These are phyloP conservation scores for Entophlyctis helioformis DNA, from an alignment of 192 early-diverging fungal species.

Conservation along the genomic window DNA sequence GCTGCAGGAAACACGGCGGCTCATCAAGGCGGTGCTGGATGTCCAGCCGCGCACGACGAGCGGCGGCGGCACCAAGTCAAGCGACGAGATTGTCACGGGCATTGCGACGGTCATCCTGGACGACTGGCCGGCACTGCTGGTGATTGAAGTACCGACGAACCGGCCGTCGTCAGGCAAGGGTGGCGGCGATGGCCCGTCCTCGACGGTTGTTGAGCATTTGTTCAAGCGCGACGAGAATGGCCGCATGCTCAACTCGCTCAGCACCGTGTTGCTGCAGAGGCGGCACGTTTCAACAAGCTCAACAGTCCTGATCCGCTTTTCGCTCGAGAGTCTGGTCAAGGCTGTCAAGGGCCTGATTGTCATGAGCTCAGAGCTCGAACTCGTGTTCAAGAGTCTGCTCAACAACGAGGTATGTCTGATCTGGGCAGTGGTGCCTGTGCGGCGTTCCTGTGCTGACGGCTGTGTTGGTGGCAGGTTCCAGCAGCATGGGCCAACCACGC, in stretches of 20 bases:
- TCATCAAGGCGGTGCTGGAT: constrained; percentile 41
- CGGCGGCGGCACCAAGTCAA: constrained; percentile 28
- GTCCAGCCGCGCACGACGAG: constrained; percentile 36
- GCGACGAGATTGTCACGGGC: constrained; percentile 37
- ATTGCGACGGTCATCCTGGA: constrained; percentile 35
- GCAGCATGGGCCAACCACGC: constrained; percentile 32
- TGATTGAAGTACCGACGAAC: constrained; percentile 24
- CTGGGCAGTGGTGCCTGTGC: neutral
- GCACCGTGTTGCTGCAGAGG: constrained; percentile 39
- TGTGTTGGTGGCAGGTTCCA: constrained; percentile 23
- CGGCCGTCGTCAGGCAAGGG: neutral
- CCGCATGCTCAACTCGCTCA: constrained; percentile 44
- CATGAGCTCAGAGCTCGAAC: constrained; percentile 45
- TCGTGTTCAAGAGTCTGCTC: constrained; percentile 40
- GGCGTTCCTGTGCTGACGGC: too few species aligned
- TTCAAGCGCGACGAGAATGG: constrained; percentile 38
- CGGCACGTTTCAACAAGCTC: too few species aligned
- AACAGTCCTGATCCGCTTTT: constrained; percentile 39
- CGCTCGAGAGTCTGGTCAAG: constrained; percentile 32
- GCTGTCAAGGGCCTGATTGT: constrained; percentile 50
- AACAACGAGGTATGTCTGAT: constrained; percentile 35
- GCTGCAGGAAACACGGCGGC: constrained; percentile 38
- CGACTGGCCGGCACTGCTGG: constrained; percentile 27
- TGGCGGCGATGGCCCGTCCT: constrained; percentile 4
- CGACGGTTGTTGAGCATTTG: constrained; percentile 20